A percentile compares a stretch with the other conserved stretches of the same genome.
These are phyloP conservation scores for Phaeomoniella chlamydospora DNA, from an alignment of 2,329 filamentous ascomycete species.

Conservation along the genomic window DNA sequence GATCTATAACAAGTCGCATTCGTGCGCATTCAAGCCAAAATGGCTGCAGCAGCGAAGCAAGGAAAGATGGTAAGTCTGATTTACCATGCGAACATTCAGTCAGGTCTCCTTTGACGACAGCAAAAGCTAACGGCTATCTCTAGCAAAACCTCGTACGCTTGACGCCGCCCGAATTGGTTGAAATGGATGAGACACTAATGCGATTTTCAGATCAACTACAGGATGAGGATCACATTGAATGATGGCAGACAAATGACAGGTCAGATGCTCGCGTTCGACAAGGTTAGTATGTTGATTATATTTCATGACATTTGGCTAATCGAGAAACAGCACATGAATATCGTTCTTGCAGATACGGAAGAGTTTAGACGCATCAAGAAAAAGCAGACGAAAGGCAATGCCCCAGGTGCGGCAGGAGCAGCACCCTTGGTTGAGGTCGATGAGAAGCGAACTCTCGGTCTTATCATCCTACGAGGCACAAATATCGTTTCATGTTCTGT, in stretches of 20 bases:
- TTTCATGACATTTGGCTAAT: constrained; percentile 6
- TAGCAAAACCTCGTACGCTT: constrained; percentile 53
- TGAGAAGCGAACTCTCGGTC: constrained; percentile 91
- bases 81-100: constrained; percentile 17
- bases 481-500: constrained; percentile 91
- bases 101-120: constrained; percentile 35
- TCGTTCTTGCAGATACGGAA: constrained; percentile 96
- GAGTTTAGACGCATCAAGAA: constrained; percentile 87
- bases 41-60: constrained; percentile 68
- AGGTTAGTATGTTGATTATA: constrained; percentile 38
- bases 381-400: constrained; percentile 60
- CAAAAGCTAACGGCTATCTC: constrained; percentile 41
- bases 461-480: constrained; percentile 87
- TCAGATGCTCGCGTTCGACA: constrained; percentile 97
- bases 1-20: constrained; percentile 23
- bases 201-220: constrained; percentile 88
- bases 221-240: constrained; percentile 91
- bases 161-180: too few species aligned
- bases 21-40: constrained; percentile 33
- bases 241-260: constrained; percentile 94
- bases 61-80: constrained; percentile 87
- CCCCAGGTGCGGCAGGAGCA: constrained; percentile 42
- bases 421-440: constrained; percentile 67
- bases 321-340: constrained; percentile 79
- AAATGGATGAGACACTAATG: constrained; percentile 1